Evolutionary conservation across 2,329 filamentous ascomycete species (phyloP), one percentile per base, ranked within the genome.

Genomic region (Colletotrichum paranaense): DNA sequence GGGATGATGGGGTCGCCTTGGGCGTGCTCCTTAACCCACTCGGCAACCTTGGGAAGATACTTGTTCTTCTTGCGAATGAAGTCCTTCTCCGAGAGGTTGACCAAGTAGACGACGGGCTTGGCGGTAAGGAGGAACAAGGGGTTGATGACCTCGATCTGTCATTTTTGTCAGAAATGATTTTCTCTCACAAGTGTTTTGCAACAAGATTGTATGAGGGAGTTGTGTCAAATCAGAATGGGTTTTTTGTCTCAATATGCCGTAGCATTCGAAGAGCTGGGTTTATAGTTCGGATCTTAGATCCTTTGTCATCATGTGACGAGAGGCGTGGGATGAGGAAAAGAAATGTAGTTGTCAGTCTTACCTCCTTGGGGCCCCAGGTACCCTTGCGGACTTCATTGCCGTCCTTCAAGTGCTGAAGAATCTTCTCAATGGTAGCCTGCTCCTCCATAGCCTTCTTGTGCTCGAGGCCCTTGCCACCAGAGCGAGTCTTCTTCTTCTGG

Each of bases 241-340:
- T 74, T 86, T 88, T 94, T 89, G 93, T 98, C 95, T 97, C 96
- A 98, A 86, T 82, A 91, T 90, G 89, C 88, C 89, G 93, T 93
- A 93, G 91, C 90, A 91, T 92, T 98, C 96, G 93, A 98, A 93
- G 97, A 99, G 97, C 97, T 99, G 97, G 97, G 97, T 94, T 97
- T 95, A 94, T 24, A 62, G 88, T 88, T 95, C 93, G 95, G 95
- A 94, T 90, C 86, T 88, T 88, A 90, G 92, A 94, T 95, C 97
- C 93, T 98, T 97, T 93, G 92, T 98, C 97, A 98, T 98, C 97
- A 98, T 92, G 79, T 83, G 87, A 91, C 79, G 75, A 42, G 76
- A 79, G 78, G 76, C 68, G 62, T 9, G 55, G 14, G 14, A 46
- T 35, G 66, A 56, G 68, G 68, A 74, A 78, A 73, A 74, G 76